Evolutionary conservation across 1,284 basidiomycete species (phyloP), one percentile per base, ranked within the genome.

Genomic region (Leucoagaricus sp.): DNA sequence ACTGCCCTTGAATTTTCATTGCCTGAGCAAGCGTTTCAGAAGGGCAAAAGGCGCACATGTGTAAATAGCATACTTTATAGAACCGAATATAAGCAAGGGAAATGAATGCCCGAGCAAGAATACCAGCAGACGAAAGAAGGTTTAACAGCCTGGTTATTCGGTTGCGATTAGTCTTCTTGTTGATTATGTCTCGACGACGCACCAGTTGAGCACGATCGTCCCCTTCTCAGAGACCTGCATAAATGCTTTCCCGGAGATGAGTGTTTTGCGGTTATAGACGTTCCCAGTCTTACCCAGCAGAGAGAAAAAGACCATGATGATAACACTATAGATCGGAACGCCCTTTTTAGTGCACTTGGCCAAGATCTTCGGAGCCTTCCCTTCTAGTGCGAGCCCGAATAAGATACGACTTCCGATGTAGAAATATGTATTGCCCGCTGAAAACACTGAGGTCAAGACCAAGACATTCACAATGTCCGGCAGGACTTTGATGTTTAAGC

Each of bases 361-460:
- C 60, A 86, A 72, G 40, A 83, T 68, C 19, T 60, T 68, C 0
- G 85, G 84, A 28, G 81, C 78, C 67, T 89, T 86, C 2, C 83
- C 80, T 63, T 87, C 82, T 34, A 88, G 69, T 0, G 88, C 84
- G 15, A 92, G 73, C 12, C 87, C 89, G 65, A 85, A 87, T 21
- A 91, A 70, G 0, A 85, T 86, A 44, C 91, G 80, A n/a, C 84
- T 86, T 0, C 88, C 81, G 49, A 87, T 87, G 73, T 86, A 93
- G 6, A 91, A 74, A 69, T 86, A 87, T 7, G 84, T 84, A 64
- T 88, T 90, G 12, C 85, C 86, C 4, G 90, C 89, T 2, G 86
- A 89, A 72, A 89, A 91, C 1, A 87, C 83, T 8, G 83, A 78
- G 7, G 80, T 82, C 52, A 89, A 69, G 42, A 91, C 75, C 55